Evolutionary conservation across 495 filamentous ascomycete genomes (phyloP).

Genomic region (Podospora tetraspora): DNA sequence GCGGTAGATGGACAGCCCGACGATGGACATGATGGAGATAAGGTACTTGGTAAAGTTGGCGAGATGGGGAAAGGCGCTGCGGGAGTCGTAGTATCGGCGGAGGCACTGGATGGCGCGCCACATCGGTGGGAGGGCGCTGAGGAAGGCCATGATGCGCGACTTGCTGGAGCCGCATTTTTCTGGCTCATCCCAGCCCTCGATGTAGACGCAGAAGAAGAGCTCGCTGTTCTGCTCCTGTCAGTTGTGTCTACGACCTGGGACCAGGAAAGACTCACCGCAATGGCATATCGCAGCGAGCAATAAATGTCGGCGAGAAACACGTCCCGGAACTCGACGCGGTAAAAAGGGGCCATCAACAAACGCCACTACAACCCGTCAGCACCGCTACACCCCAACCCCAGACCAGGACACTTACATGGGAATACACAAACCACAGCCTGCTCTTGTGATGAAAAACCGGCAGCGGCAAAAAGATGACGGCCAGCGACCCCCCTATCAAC

Average conservation of each 20-base stretch:
- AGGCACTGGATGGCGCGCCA: conserved; percentile 89
- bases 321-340: conserved; percentile 92
- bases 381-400: not conserved
- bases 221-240: conserved; percentile 62
- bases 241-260: not conserved
- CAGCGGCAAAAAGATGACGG: conserved; percentile 67
- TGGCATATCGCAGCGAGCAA: conserved; percentile 85
- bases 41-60: conserved; percentile 89
- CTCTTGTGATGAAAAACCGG: conserved; percentile 69
- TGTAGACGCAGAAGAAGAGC: conserved; percentile 93
- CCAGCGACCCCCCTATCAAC: conserved; percentile 58
- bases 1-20: conserved; percentile 72
- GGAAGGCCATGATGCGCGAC: conserved; percentile 80
- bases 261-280: conserved; percentile 59
- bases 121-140: conserved; percentile 72
- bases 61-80: conserved; percentile 83
- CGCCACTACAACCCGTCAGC: conserved; percentile 59
- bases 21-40: conserved; percentile 73
- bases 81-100: conserved; percentile 81
- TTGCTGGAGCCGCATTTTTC: conserved; percentile 76
- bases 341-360: conserved; percentile 75
- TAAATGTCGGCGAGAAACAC: conserved; percentile 98
- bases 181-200: conserved; percentile 64
- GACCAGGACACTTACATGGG: conserved; percentile 57
- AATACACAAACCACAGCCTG: conserved; percentile 76